A percentile compares a stretch with the other conserved stretches of the same genome.
These are phyloP conservation scores for Ceratobasidium sp. DNA, from an alignment of 1,284 basidiomycete species.

Conservation along the genomic window DNA sequence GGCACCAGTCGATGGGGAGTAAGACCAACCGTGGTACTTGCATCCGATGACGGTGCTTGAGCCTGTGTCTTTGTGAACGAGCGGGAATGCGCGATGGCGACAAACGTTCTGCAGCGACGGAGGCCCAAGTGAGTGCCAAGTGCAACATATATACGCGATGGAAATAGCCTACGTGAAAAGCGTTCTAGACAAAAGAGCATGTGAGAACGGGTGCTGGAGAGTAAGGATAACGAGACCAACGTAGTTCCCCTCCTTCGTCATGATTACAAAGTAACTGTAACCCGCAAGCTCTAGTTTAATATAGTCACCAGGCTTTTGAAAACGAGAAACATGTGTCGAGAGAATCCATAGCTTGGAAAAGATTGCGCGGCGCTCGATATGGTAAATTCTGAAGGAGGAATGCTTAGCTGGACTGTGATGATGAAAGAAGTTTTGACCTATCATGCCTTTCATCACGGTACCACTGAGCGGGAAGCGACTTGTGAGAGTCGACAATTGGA, in stretches of 20 bases:
- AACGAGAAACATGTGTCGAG: conserved; percentile 44
- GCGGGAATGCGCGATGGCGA: conserved; percentile 46
- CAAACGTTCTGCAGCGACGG: conserved; percentile 44
- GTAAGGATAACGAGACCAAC: conserved; percentile 39
- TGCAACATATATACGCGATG: background rate
- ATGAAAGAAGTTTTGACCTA: background rate
- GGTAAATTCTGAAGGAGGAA: conserved; percentile 34
- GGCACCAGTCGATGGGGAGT: conserved; percentile 44
- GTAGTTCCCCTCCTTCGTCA: conserved; percentile 43
- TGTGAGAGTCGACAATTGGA: background rate
- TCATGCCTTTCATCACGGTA: conserved; percentile 30
- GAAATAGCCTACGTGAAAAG: conserved; percentile 33
- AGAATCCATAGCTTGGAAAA: conserved; percentile 47
- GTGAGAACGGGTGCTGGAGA: conserved; percentile 23
- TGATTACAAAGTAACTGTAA: conserved; percentile 42
- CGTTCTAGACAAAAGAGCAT: conserved; percentile 13
- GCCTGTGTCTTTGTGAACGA: conserved; percentile 45
- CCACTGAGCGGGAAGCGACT: conserved; percentile 33
- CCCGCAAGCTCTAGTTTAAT: conserved; percentile 43
- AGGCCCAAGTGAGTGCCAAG: background rate
- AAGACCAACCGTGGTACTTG: conserved; percentile 47
- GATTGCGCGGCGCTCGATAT: conserved; percentile 47
- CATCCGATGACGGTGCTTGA: conserved; percentile 45
- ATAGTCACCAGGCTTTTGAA: conserved; percentile 46
- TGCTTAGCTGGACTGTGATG: too few relatives aligned